Percentiles rank a stretch among this genome's conserved stretches.
These are phyloP conservation scores for Taiwanofungus camphoratus DNA, from an alignment of 1,284 basidiomycete genomes.

Conservation along the genomic window DNA sequence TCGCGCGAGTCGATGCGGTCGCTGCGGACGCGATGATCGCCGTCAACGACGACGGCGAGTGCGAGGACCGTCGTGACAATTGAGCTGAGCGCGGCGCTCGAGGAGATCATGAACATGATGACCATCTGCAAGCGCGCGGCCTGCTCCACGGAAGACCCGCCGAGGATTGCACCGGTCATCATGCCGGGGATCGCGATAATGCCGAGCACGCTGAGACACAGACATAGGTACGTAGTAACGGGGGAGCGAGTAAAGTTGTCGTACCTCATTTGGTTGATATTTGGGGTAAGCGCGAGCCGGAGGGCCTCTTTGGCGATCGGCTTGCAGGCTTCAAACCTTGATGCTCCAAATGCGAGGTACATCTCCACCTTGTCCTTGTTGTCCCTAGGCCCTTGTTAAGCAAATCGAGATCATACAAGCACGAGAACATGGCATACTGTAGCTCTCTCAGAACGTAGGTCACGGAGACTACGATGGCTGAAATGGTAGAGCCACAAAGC, in stretches of 20 bases:
- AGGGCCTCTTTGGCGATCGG: constrained; percentile 75
- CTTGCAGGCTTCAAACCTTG: constrained; percentile 72
- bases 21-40: constrained; percentile 60
- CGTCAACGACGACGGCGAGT: constrained; percentile 60
- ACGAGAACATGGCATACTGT: constrained; percentile 36
- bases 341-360: constrained; percentile 79
- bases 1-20: constrained; percentile 55
- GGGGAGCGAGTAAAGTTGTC: constrained; percentile 14
- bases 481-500: constrained; percentile 78
- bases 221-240: not conserved
- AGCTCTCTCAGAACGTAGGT: constrained; percentile 63
- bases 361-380: constrained; percentile 81
- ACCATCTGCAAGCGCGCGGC: constrained; percentile 84
- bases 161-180: constrained; percentile 89
- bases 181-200: constrained; percentile 75
- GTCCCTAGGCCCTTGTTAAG: constrained; percentile 41
- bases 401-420: not conserved
- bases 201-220: constrained; percentile 58
- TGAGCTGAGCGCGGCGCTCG: constrained; percentile 63
- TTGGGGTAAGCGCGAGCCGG: constrained; percentile 72
- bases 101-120: constrained; percentile 88
- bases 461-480: constrained; percentile 64
- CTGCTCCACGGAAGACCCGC: constrained; percentile 77
- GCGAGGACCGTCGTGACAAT: constrained; percentile 59
- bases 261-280: constrained; percentile 82